These are phyloP conservation scores for Chlamydomonas sp. DNA, from an alignment of 139 green algal genomes.

Conservation along the genomic window DNA sequence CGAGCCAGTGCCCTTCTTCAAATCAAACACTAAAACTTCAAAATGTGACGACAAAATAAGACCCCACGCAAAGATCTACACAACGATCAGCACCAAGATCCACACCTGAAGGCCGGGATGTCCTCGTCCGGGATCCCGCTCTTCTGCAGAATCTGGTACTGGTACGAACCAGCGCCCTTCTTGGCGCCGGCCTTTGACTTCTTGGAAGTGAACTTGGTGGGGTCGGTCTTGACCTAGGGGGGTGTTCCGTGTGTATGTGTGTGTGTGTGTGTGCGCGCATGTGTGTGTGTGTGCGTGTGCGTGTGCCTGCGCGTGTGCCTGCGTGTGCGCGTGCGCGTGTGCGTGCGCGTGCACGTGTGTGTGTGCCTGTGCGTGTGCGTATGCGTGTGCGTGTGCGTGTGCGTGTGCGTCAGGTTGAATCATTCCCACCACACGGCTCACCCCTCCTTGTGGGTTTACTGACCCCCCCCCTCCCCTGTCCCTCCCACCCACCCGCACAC, in stretches of 20 bases:
- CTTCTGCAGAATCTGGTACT: constrained; percentile 91
- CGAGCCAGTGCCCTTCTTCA: constrained; percentile 69
- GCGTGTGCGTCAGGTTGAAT: no score
- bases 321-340: no score
- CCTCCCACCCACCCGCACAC: no score
- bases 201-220: constrained; percentile 87
- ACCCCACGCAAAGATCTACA: neutral
- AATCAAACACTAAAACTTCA: no score
- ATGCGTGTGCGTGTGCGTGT: no score
- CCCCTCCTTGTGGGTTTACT: no score
- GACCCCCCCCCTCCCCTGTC: no score
- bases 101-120: constrained; percentile 73
- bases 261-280: neutral
- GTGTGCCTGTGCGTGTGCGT: no score
- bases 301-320: no score
- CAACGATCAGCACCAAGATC: neutral
- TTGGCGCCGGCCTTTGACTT: constrained; percentile 89
- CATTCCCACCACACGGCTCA: no score
- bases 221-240: constrained; percentile 48
- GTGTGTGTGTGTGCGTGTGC: constrained; percentile 3
- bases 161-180: constrained; percentile 60
- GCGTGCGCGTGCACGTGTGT: no score
- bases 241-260: neutral
- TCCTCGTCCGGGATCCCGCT: constrained; percentile 81
- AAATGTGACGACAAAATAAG: no score